phyloP scores from a whole-genome alignment of 78 protist species.

The Dictyostelium discoideum region DNA sequence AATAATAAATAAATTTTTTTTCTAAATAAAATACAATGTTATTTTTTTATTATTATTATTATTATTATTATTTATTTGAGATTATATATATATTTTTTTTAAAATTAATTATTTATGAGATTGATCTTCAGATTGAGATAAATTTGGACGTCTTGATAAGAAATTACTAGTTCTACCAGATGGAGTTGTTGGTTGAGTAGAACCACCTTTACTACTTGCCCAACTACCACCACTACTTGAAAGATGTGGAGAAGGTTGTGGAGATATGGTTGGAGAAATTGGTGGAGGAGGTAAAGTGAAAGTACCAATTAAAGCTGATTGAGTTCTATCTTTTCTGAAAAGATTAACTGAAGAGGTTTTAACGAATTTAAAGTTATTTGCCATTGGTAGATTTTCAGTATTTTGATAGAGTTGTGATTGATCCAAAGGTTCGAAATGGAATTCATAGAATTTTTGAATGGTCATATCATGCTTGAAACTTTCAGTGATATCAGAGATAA shows the following conservation, averaged over 20 bases:
- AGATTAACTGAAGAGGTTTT: slow-evolving; percentile 7
- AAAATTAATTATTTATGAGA: background rate
- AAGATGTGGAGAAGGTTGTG: background rate
- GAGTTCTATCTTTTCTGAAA: background rate
- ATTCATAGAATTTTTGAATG: slow-evolving; percentile 14
- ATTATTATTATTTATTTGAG: background rate
- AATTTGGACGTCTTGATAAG: slow-evolving; percentile 6
- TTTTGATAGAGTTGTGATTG: slow-evolving; percentile 20
- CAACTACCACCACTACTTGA: background rate
- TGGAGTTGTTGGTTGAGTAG: slow-evolving; percentile 5
- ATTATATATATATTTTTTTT: background rate
- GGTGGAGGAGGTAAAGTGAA: slow-evolving; percentile 16
- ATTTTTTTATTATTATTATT: background rate
- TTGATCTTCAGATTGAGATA: slow-evolving; percentile 1
- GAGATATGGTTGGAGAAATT: background rate
- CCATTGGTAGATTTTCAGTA: background rate
- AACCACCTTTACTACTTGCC: slow-evolving; percentile 12
- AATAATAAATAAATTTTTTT: background rate
- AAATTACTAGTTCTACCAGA: background rate
- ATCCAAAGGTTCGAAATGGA: slow-evolving; percentile 20
- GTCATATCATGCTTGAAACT: slow-evolving; percentile 42
- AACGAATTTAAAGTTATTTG: slow-evolving; percentile 7
- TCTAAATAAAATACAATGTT: background rate
- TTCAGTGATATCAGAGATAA: slow-evolving; percentile 50
- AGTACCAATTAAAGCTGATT: background rate